A percentile compares a stretch with the other conserved stretches of the same genome.
These are phyloP conservation scores for Pugionium dolabratum DNA, from an alignment of 345 rosid genomes.

Conservation along the genomic window DNA sequence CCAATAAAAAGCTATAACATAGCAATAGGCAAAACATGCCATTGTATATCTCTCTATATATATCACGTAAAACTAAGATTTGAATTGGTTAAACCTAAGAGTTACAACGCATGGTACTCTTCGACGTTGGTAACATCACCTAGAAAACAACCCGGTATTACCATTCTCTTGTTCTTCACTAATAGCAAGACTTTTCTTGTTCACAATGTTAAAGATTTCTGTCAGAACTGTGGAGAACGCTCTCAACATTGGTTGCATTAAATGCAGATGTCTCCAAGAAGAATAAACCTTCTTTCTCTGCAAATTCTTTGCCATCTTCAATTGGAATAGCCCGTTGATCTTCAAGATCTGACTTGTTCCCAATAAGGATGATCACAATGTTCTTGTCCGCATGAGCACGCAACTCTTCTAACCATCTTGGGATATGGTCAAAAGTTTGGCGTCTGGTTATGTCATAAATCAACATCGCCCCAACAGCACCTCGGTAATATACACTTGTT, in stretches of 20 bases:
- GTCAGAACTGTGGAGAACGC: conserved; percentile 66
- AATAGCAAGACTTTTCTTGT: conserved; percentile 67
- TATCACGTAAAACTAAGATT: neutral
- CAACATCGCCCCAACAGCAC: conserved; percentile 86
- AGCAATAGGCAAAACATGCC: neutral
- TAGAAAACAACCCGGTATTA: conserved; percentile 53
- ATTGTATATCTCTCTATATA: conserved; percentile 2
- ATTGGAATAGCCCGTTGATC: conserved; percentile 62
- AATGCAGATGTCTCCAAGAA: conserved; percentile 80
- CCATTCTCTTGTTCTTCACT: conserved; percentile 56
- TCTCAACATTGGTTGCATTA: conserved; percentile 65
- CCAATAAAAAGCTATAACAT: too few species aligned
- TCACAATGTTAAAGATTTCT: conserved; percentile 69
- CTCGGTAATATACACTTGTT: conserved; percentile 79
- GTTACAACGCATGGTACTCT: conserved; percentile 61
- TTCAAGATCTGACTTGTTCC: conserved; percentile 73
- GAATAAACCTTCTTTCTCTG: conserved; percentile 76
- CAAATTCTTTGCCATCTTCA: conserved; percentile 76
- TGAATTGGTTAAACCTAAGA: conserved; percentile 36
- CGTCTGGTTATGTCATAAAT: conserved; percentile 75
- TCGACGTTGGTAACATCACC: conserved; percentile 48
- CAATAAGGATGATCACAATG: conserved; percentile 72
- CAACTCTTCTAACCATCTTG: conserved; percentile 79
- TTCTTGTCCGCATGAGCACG: conserved; percentile 83
- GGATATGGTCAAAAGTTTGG: conserved; percentile 80